These are phyloP conservation scores for Entrophospora sp. DNA, from an alignment of 192 early-diverging fungal genomes.

Conservation along the genomic window DNA sequence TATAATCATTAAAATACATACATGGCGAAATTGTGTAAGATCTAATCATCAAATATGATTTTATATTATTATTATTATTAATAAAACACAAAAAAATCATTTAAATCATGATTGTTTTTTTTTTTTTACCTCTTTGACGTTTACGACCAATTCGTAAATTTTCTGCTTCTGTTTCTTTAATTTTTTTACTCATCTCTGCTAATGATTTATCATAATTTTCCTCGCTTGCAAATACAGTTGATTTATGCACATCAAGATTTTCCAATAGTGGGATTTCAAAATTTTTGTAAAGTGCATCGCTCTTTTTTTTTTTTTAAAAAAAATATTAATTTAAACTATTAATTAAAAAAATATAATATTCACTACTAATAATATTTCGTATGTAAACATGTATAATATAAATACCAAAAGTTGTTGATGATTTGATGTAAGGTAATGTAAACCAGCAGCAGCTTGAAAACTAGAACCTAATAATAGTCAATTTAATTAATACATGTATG, in stretches of 20 bases:
- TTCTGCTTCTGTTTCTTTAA: slow-evolving; percentile 37
- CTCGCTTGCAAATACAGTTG: slow-evolving; percentile 32
- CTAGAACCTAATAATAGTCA: slow-evolving; percentile 34
- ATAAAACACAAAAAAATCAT: neutral
- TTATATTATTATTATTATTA: neutral
- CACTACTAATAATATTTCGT: neutral
- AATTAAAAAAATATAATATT: neutral
- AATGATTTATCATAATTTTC: slow-evolving; percentile 36
- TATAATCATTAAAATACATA: neutral
- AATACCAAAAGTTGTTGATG: slow-evolving; percentile 46
- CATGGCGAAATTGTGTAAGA: neutral
- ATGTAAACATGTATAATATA: neutral
- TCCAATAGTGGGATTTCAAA: slow-evolving; percentile 40
- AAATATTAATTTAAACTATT: no score
- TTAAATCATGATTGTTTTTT: neutral
- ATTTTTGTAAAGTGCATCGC: slow-evolving; percentile 34
- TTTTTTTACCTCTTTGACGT: slow-evolving; percentile 32
- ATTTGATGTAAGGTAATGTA: slow-evolving; percentile 44
- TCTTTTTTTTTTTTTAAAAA: slow-evolving; percentile 23
- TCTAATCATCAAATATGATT: neutral
- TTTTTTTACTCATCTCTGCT: slow-evolving; percentile 36
- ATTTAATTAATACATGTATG: no score
- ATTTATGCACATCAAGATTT: slow-evolving; percentile 37
- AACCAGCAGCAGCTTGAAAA: slow-evolving; percentile 39
- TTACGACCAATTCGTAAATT: slow-evolving; percentile 35